Base-by-base conservation (phyloP, 2,329 filamentous ascomycete species). In the Diaporthe sp. region DNA sequence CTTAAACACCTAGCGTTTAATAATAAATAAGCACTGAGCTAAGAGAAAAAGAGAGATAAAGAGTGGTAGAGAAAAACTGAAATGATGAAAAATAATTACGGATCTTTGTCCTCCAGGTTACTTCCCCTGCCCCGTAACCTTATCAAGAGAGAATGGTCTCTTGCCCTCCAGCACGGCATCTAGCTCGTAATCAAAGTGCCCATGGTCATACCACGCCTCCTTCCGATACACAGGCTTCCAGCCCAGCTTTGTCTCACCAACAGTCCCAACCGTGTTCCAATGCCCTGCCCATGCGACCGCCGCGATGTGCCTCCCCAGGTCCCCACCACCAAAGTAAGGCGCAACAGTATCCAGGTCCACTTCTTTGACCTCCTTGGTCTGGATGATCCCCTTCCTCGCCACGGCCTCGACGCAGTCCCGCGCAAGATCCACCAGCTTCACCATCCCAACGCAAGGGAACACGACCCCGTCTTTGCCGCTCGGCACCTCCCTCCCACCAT, bases 381-480 rank as follows among this genome's bases (percentile, higher is more conserved):
- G 72, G 28, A 74, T 17, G 42, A 74, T 25, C 6, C 62, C 62
- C 9, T 55, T 69, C 17, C 72, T 39, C 42, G 46, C 58, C 13
- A 44, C 72, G 22, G 72, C 72, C 12, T 55, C 62, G 31, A 70
- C 39, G 15, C 62, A 55, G 31, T 17, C 53, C 31, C 31, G 17
- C 5, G 42, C 10, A 22, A 49, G 22, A 34, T 74, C 62, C 9
- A n/a, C 10, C 28, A 15, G 22, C 15, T 4, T n/a, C 22, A 49
- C 9, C 5, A 39, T 44, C 22, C 72, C 72, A 79, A 91, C 93
- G 77, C 93, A 93, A 84, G 84, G 84, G 67, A 90, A 93, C 86
- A 89, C 93, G 86, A 87, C 85, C 79, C 82, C 86, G 67, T 80
- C 81, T 77, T 78, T 86, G 78, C 79, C 73, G 19, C 67, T 53